These are phyloP conservation scores for Pseudofabraea citricarpa DNA, from an alignment of 2,329 filamentous ascomycete genomes.

Conservation along the genomic window DNA sequence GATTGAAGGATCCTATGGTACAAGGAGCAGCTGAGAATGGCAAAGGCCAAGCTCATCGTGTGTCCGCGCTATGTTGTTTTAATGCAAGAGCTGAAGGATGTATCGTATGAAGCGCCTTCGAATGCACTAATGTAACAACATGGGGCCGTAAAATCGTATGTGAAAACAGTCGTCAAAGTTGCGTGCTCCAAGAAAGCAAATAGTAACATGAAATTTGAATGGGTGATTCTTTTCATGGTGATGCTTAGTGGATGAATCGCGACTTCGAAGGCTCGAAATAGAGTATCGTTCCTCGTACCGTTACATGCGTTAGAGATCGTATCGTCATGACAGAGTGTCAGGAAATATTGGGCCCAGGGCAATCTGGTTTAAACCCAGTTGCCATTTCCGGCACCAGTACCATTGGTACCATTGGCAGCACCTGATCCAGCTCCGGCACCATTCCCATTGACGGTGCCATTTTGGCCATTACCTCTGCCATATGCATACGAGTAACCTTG, in stretches of 20 bases:
- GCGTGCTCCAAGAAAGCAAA: conserved; percentile 3
- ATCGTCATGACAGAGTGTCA: conserved; percentile 22
- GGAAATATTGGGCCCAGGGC: conserved; percentile 4
- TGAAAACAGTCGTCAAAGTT: conserved; percentile 26
- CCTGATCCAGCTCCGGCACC: no score
- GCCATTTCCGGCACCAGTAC: conserved; percentile 18
- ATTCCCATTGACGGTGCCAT: no score
- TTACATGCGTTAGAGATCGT: conserved; percentile 31
- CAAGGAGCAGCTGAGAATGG: conserved; percentile 21
- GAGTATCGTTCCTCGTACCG: conserved; percentile 29
- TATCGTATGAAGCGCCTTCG: conserved; percentile 15
- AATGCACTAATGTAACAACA: conserved; percentile 30
- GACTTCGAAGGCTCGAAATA: conserved; percentile 22
- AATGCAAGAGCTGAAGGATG: conserved; percentile 15
- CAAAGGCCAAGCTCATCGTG: background rate
- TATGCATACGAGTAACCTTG: conserved; percentile 23
- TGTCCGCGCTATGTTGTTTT: conserved; percentile 24
- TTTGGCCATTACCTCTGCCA: conserved; percentile 20
- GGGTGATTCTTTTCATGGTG: no score
- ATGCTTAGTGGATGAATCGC: conserved; percentile 9
- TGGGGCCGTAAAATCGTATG: conserved; percentile 29
- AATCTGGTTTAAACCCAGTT: conserved; percentile 25
- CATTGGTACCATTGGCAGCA: no score
- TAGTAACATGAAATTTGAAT: no score
- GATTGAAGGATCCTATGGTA: conserved; percentile 28